Evolutionary conservation across 345 rosid species (phyloP), one percentile per base, ranked within the genome.

Genomic region (Mallotus nudiflorus): DNA sequence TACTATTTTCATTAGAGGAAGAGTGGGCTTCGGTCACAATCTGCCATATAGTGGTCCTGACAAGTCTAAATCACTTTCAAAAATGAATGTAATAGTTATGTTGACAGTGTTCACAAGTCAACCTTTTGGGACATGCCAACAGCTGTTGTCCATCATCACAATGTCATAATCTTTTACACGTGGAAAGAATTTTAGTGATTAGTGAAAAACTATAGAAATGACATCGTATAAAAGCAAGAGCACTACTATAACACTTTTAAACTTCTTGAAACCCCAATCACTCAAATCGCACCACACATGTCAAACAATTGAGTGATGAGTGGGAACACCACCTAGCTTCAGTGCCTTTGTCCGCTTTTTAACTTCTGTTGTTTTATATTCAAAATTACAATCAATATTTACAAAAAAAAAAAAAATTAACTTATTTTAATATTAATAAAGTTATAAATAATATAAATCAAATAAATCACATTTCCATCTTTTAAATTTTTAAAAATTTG

Each of bases 91-190:
- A 69, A 25, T 5, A 44, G 37, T 52, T 46, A 68, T 74, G 67
- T 63, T 81, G 82, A 81, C 80, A 72, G 80, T 49, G 65, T 55
- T 68, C 50, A 20, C 27, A 58, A 75, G 85, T 82, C 85, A 82
- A 82, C 84, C 76, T 78, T 71, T 78, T 68, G 61, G 61, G 61
- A 66, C 78, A 56, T 53, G 70, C 61, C 25, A 27, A 80, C 85
- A 82, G 88, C 85, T 84, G 84, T 78, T 75, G 67, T 22, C 79
- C 88, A 80, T 64, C 67, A 54, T 63, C 80, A n/a, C 65, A 13
- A 2, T 44, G 57, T 22, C 51, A 28, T 13, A 6, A 33, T 16
- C 28, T 22, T 19, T 24, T 53, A 68, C 77, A 76, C 63, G 61
- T 73, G 56, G 28, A 65, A 45, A 33, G 10, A 53, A 39, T 44